Conservation (phyloP, 2,329 filamentous ascomycete species). For the Phaeosphaeriaceae sp. region DNA sequence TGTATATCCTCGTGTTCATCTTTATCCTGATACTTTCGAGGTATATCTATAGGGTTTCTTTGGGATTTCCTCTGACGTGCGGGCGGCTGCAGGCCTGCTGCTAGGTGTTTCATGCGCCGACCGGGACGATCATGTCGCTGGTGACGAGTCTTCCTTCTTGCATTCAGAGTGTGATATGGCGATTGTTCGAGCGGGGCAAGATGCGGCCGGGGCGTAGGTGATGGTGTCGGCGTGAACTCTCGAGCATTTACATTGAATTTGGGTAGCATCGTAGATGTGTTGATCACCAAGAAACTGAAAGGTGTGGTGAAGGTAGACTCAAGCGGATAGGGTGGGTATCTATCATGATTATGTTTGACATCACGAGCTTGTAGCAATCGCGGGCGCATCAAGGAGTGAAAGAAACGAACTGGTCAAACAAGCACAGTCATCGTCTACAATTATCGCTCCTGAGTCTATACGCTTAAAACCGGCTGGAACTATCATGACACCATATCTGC, state of each 20-base stretch:
- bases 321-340: neutral
- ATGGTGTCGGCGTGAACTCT: neutral
- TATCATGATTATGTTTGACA: neutral
- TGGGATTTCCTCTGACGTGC: neutral
- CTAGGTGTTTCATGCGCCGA: neutral
- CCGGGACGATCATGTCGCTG: neutral
- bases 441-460: too few species aligned
- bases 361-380: neutral
- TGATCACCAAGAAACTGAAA: neutral
- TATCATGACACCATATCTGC: too few species aligned
- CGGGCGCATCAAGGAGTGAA: neutral
- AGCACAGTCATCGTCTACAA: neutral
- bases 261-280: neutral
- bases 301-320: too few species aligned
- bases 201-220: neutral
- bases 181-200: neutral
- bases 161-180: too few species aligned
- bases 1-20: neutral
- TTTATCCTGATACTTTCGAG: neutral
- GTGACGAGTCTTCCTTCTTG: neutral
- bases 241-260: neutral
- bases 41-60: neutral
- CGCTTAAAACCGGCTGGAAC: too few species aligned
- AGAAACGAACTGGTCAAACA: neutral
- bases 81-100: neutral